Base-by-base conservation (phyloP, 257 asterid genomes). In the Ilex asprella region DNA sequence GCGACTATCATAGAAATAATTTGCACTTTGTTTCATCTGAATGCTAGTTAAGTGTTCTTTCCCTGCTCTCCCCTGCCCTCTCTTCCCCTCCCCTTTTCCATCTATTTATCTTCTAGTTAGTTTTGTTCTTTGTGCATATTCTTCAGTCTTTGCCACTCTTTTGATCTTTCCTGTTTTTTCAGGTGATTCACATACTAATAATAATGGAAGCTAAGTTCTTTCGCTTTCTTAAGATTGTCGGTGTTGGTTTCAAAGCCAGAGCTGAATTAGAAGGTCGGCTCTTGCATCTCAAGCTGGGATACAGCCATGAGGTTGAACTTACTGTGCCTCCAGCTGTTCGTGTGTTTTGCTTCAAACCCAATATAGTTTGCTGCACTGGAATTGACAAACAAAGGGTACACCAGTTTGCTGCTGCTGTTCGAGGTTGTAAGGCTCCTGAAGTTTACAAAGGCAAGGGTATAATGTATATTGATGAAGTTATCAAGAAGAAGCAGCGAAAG, bases 161-260 rank as follows among this genome's bases (percentile, higher is more conserved):
- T 46, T 56, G 43, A 16, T 49, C 5, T 35, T 8, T 3, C 41
- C 41, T 39, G 58, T 2, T 12, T 29, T 62, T 69, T 16, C 50
- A 52, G 65, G 65, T 31, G 31, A 14, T 51, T 39, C 6, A 16
- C 12, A 43, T 53, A 56, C 16, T 16, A 13, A 16, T 53, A 29
- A 43, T 43, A 58, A 78, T 83, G 89, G 89, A 80, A 70, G 83
- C 85, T 57, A 82, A 82, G 65, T 81, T 82, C 77, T 80, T 78
- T 57, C 82, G 82, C 14, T 80, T 76, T 70, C 84, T 86, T 21
- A 86, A 84, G 81, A 78, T 86, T 39, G 92, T 84, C 47, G 95
- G 95, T 54, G 95, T 86, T 31, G 95, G 92, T 69, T 86, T 82
- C 81, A 86, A 86, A 76, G 92, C 89, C 35, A 73, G 95, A 67